Evolutionary conservation across 2,329 filamentous ascomycete species (phyloP), one percentile per base, ranked within the genome.

Genomic region (Ilyonectria sp.): DNA sequence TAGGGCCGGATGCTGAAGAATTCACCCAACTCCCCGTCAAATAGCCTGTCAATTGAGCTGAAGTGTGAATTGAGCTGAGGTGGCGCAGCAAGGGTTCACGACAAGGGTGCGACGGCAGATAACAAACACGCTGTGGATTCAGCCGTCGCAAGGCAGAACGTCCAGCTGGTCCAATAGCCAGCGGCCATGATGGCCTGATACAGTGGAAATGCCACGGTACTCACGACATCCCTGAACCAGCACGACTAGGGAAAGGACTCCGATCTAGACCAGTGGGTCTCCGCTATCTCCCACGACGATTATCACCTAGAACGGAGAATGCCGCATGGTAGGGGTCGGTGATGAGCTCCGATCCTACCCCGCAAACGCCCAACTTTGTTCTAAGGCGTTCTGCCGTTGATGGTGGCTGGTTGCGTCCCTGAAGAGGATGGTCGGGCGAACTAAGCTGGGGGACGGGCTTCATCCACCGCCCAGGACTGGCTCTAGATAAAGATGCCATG

Each of bases 331-430:
- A 56, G 35, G 53, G 53, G 53, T 56, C 53, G 53, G 53, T 56
- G 35, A 56, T 26, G 35, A 13, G 43, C 35, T 44, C 53, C 53
- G 53, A 56, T 56, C 35, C 19, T 31, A 56, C 53, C 53, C 53
- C 53, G 53, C 53, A 44, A 26, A 56, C 35, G 17, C 10, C 17
- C 21, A 15, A 53, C 53, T 23, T 17, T 19, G 26, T 11, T 56
- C n/a, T 33, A 11, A 33, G 11, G 40, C 40, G 17, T 43, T 15
- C 17, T 8, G 6, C 40, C 15, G n/a, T 33, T 9, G 17, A 33
- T 2, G n/a, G 19, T 21, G 49, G 29, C 29, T 33, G n/a, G 8
- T 17, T 7, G 40, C 8, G 8, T 7, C 8, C 40, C n/a, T 43
- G 40, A n/a, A n/a, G 17, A 17, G 15, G 40, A 43, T n/a, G 15